Conservation (phyloP, 1,284 basidiomycete species). For the Somion occarium region DNA sequence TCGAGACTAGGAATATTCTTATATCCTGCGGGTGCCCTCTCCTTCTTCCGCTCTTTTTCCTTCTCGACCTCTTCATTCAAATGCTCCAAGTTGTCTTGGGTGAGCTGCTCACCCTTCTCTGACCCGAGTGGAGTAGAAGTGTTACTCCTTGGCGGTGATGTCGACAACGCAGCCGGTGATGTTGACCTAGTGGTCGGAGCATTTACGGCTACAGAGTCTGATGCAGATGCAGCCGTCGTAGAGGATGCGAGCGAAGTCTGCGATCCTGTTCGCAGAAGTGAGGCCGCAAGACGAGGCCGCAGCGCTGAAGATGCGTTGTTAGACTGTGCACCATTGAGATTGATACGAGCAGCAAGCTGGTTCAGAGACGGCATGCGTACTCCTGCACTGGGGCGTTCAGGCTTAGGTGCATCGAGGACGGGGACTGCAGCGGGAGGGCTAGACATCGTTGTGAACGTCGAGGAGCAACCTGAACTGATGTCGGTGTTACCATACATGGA, state of each 20-base stretch:
- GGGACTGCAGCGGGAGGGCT: constrained; percentile 21
- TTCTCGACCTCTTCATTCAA: constrained; percentile 46
- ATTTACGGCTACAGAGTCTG: constrained; percentile 62
- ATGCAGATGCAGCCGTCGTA: constrained; percentile 38
- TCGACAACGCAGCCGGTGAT: constrained; percentile 41
- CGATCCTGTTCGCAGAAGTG: constrained; percentile 62
- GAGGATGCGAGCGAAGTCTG: constrained; percentile 48
- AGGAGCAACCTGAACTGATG: not conserved
- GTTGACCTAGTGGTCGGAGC: constrained; percentile 53
- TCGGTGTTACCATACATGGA: not conserved
- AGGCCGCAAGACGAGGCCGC: constrained; percentile 71
- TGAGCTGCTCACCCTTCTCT: constrained; percentile 47
- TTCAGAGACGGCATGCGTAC: constrained; percentile 67
- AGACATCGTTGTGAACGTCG: constrained; percentile 20
- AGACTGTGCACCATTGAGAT: constrained; percentile 34
- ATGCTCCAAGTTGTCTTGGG: constrained; percentile 55
- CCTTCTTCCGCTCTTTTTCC: constrained; percentile 31
- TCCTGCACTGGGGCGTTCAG: constrained; percentile 30
- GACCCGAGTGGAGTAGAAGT: constrained; percentile 29
- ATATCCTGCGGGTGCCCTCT: constrained; percentile 63
- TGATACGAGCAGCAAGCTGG: constrained; percentile 74
- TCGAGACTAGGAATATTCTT: constrained; percentile 83
- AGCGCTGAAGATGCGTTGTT: constrained; percentile 33
- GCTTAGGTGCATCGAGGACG: constrained; percentile 32
- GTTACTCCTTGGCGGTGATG: constrained; percentile 40